These are phyloP conservation scores for Canavalia gladiata DNA, from an alignment of 306 rosid genomes.

Conservation along the genomic window DNA sequence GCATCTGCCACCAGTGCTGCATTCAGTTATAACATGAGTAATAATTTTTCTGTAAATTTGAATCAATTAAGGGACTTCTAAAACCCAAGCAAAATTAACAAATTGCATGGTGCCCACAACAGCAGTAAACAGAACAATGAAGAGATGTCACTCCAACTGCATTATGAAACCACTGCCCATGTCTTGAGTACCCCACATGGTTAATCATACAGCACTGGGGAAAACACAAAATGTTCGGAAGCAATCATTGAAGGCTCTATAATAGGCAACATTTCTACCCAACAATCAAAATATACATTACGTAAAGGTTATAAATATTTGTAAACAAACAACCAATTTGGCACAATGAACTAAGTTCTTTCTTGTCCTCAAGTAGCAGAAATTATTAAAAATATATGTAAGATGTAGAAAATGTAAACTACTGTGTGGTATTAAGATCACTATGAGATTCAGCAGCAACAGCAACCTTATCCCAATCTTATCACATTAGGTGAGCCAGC, in stretches of 20 bases:
- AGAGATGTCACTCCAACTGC: slow-evolving; percentile 22
- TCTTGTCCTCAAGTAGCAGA: neutral
- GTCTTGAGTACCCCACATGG: neutral
- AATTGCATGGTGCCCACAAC: neutral
- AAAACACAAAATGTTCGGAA: neutral
- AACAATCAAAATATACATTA: neutral
- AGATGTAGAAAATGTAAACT: neutral
- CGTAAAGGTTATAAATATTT: neutral
- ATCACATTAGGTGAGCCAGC: too few species aligned
- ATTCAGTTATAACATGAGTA: slow-evolving; percentile 39
- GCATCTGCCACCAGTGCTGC: slow-evolving; percentile 93
- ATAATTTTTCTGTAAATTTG: slow-evolving; percentile 1
- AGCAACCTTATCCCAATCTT: too few species aligned
- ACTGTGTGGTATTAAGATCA: neutral
- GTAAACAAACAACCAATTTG: neutral
- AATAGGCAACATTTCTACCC: neutral
- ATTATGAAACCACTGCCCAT: slow-evolving; percentile 5
- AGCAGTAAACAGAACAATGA: slow-evolving; percentile 20
- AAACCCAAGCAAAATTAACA: slow-evolving; percentile 25
- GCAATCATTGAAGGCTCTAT: neutral
- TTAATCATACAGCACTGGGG: neutral
- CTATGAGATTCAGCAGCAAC: neutral
- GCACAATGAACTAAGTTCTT: neutral
- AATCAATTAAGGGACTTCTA: slow-evolving; percentile 12
- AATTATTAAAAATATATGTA: neutral